Percentiles rank a stretch among this genome's conserved stretches.
Conservation (phyloP, 352 stramenopile species). For the Pythium myriotylum region DNA sequence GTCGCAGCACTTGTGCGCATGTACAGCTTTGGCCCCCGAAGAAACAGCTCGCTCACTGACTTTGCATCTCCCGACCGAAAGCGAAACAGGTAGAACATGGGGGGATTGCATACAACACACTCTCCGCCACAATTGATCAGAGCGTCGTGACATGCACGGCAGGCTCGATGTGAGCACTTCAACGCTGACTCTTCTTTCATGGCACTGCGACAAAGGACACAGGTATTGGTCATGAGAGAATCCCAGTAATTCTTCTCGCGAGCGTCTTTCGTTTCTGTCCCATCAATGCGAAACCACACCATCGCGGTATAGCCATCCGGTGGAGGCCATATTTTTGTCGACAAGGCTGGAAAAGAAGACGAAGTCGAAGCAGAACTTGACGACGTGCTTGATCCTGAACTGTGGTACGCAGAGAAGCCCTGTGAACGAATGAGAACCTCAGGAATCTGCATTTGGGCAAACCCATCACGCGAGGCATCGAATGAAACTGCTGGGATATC, state of each 20-base stretch:
- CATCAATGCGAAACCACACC: slow-evolving; percentile 68
- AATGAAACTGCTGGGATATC: slow-evolving; percentile 41
- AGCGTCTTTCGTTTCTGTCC: slow-evolving; percentile 55
- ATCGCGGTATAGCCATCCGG: slow-evolving; percentile 65
- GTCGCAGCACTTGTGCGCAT: slow-evolving; percentile 59
- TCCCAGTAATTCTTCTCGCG: slow-evolving; percentile 67
- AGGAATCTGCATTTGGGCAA: slow-evolving; percentile 68
- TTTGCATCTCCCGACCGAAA: slow-evolving; percentile 72
- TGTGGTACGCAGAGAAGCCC: slow-evolving; percentile 10
- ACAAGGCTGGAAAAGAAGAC: slow-evolving; percentile 39
- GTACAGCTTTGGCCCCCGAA: slow-evolving; percentile 62
- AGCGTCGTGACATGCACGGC: slow-evolving; percentile 56
- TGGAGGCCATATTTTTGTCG: slow-evolving; percentile 59
- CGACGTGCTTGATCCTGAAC: neutral
- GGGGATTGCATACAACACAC: slow-evolving; percentile 73
- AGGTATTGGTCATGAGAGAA: slow-evolving; percentile 56
- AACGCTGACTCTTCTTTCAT: slow-evolving; percentile 54
- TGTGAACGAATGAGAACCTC: slow-evolving; percentile 46
- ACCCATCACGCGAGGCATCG: slow-evolving; percentile 55
- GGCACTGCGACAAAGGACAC: slow-evolving; percentile 49
- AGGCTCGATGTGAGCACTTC: slow-evolving; percentile 75
- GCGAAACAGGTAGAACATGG: slow-evolving; percentile 72
- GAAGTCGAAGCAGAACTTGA: slow-evolving; percentile 22
- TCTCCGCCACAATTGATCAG: slow-evolving; percentile 57
- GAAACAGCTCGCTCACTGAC: slow-evolving; percentile 65